phyloP scores from a whole-genome alignment of 1,139 yeast species.

The Kluyveromyces marxianus region DNA sequence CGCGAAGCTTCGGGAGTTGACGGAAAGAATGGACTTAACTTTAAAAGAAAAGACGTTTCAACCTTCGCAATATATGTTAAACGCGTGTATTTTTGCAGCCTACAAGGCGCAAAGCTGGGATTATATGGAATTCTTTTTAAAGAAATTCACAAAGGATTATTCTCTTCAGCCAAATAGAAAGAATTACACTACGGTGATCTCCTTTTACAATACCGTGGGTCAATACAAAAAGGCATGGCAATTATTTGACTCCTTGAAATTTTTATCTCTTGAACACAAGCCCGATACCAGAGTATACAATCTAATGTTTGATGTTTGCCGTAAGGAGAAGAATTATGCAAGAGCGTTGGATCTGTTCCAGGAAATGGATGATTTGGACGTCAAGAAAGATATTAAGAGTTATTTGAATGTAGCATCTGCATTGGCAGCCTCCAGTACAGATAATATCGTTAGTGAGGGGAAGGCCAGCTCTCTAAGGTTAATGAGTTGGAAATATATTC shows the following conservation, averaged over 20 bases:
- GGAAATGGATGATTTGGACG: slow-evolving; percentile 49
- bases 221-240: slow-evolving; percentile 59
- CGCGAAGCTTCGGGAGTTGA: slow-evolving; percentile 27
- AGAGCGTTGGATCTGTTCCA: slow-evolving; percentile 68
- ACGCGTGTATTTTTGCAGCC: slow-evolving; percentile 34
- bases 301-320: slow-evolving; percentile 60
- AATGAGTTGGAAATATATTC: slow-evolving; percentile 65
- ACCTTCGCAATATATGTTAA: slow-evolving; percentile 25
- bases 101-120: slow-evolving; percentile 35
- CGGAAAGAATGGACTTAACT: slow-evolving; percentile 39
- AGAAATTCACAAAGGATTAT: slow-evolving; percentile 20
- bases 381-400: slow-evolving; percentile 43
- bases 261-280: slow-evolving; percentile 50
- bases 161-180: slow-evolving; percentile 48
- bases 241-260: slow-evolving; percentile 81
- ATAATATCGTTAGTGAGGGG: slow-evolving; percentile 24
- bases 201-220: slow-evolving; percentile 52
- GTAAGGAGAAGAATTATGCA: slow-evolving; percentile 55
- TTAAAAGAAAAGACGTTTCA: slow-evolving; percentile 19
- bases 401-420: slow-evolving; percentile 59
- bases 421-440: slow-evolving; percentile 68
- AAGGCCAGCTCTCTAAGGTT: slow-evolving; percentile 23
- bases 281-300: slow-evolving; percentile 68
- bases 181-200: slow-evolving; percentile 57
- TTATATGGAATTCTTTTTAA: slow-evolving; percentile 39